Percentiles rank a stretch among this genome's conserved stretches.
Conservation (phyloP, 768 basidiomycete genomes). For the Peribolospora kevripleyi region DNA sequence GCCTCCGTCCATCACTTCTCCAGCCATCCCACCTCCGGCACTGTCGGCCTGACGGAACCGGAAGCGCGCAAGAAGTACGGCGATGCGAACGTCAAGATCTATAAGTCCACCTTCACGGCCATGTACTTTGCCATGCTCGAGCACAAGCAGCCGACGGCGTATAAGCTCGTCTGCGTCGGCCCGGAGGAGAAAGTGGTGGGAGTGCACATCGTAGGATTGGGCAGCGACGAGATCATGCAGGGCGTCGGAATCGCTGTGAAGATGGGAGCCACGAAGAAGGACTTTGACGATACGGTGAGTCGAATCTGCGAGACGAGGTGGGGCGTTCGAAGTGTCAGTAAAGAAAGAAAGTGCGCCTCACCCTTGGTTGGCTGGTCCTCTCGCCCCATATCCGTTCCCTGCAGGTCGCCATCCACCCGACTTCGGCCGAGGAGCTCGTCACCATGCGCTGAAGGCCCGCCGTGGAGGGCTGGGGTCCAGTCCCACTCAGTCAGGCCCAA, state of each 20-base stretch:
- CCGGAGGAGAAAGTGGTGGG: conserved; percentile 91
- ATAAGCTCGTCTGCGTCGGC: conserved; percentile 71
- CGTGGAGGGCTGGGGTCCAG: not conserved
- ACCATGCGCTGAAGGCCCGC: conserved; percentile 15
- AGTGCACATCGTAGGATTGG: conserved; percentile 69
- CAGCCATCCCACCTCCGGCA: conserved; percentile 86
- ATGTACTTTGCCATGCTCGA: conserved; percentile 79
- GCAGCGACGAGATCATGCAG: conserved; percentile 84
- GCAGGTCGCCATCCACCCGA: conserved; percentile 12
- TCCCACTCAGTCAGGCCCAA: too few relatives aligned
- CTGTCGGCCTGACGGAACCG: conserved; percentile 81
- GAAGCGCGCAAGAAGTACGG: conserved; percentile 74
- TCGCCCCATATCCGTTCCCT: not conserved
- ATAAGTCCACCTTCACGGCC: conserved; percentile 29
- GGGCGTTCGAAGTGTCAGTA: too few relatives aligned
- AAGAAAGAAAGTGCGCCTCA: not conserved
- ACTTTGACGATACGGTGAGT: conserved; percentile 17
- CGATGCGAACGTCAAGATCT: conserved; percentile 58
- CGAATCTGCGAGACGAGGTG: not conserved
- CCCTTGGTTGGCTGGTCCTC: not conserved
- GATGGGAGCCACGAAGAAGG: conserved; percentile 39
- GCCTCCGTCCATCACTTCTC: not conserved
- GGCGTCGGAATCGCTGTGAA: conserved; percentile 94
- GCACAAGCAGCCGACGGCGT: conserved; percentile 78
- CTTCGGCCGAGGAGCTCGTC: conserved; percentile 20